These are phyloP conservation scores for Gossypium longicalyx DNA, from an alignment of 345 rosid genomes.

Conservation along the genomic window DNA sequence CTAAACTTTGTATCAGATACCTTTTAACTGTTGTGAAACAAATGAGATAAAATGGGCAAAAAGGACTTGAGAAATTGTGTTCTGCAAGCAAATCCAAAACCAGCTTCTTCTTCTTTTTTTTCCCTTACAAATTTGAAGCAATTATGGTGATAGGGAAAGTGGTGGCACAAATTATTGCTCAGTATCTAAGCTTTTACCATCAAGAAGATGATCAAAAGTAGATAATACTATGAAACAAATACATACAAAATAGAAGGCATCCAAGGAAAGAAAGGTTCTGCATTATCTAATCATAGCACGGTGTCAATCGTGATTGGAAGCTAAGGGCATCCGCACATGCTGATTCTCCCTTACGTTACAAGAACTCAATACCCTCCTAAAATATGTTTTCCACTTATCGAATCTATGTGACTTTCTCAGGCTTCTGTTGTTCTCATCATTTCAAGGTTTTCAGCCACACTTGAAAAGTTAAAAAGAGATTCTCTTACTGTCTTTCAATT, in stretches of 20 bases:
- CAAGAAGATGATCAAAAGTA: conserved; percentile 25
- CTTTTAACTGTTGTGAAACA: conserved; percentile 9
- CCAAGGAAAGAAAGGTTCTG: conserved; percentile 22
- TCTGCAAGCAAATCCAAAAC: conserved; percentile 21
- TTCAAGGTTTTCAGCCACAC: not conserved
- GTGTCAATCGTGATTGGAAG: conserved; percentile 19
- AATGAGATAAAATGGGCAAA: not conserved
- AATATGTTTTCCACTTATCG: conserved; percentile 16
- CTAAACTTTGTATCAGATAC: conserved; percentile 10
- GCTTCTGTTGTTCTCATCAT: not conserved
- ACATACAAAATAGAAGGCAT: conserved; percentile 17
- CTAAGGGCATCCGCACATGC: conserved; percentile 28
- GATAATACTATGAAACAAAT: conserved; percentile 1
- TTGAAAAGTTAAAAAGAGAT: conserved; percentile 10
- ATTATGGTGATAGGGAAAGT: no score
- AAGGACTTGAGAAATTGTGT: conserved; percentile 19
- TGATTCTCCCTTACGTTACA: conserved; percentile 10
- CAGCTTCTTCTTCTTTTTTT: no score
- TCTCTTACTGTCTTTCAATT: not conserved
- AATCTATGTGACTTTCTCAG: conserved; percentile 19
- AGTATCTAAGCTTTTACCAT: conserved; percentile 19
- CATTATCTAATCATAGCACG: conserved; percentile 22
- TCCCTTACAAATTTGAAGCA: no score
- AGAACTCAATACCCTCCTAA: conserved; percentile 25
- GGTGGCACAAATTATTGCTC: not conserved